A percentile compares a stretch with the other conserved stretches of the same genome.
phyloP scores from a whole-genome alignment of 106 monocot genomes.

The Chionographis japonica region DNA sequence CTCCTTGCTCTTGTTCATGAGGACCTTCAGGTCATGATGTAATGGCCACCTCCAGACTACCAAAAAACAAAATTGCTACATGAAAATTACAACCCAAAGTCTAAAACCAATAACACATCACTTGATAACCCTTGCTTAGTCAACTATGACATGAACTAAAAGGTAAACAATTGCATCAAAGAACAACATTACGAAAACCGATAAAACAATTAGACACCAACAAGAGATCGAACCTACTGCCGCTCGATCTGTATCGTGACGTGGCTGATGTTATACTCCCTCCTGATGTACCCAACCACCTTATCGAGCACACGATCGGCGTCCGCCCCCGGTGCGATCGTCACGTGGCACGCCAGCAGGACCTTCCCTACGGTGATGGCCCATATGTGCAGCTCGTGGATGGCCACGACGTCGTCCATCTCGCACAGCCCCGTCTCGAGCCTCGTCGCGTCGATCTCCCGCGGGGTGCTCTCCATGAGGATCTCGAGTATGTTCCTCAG shows the following conservation, averaged over 20 bases:
- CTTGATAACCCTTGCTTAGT: no score
- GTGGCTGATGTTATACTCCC: slow-evolving; percentile 36
- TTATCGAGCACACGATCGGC: slow-evolving; percentile 28
- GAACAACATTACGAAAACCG: no score
- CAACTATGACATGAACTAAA: no score
- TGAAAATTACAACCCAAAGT: no score
- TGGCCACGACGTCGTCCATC: slow-evolving; percentile 53
- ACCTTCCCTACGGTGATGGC: slow-evolving; percentile 81
- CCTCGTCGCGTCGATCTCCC: slow-evolving; percentile 59
- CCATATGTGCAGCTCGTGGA: slow-evolving; percentile 81
- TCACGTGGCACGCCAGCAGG: slow-evolving; percentile 48
- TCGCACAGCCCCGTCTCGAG: slow-evolving; percentile 52
- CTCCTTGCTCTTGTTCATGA: no score
- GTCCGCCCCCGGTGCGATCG: slow-evolving; percentile 17
- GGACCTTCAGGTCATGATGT: no score
- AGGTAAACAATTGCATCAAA: no score
- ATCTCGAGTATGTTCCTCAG: slow-evolving; percentile 55
- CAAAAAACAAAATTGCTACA: no score
- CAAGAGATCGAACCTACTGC: no score
- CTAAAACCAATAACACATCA: no score
- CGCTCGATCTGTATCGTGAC: slow-evolving; percentile 37
- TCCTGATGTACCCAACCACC: slow-evolving; percentile 31
- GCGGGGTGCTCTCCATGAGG: slow-evolving; percentile 68
- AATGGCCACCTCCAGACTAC: no score
- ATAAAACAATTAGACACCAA: no score